phyloP scores from a whole-genome alignment of 2,329 filamentous ascomycete genomes.

The Diplocarpon rosae region DNA sequence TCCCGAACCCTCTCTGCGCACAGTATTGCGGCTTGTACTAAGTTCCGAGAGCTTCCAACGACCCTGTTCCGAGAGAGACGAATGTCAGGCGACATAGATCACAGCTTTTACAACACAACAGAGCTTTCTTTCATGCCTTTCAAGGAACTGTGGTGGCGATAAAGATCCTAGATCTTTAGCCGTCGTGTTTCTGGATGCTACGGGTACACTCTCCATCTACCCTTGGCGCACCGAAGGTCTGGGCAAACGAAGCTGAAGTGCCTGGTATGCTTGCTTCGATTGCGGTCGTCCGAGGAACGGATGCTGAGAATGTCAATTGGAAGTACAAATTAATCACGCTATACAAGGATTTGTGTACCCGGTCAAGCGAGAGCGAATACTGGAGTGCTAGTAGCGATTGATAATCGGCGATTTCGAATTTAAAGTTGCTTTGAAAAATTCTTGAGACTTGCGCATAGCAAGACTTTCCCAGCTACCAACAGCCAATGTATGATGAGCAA shows the following conservation, averaged over 20 bases:
- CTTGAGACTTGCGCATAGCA: too few relatives aligned
- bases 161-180: conserved; percentile 32
- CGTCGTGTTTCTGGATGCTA: conserved; percentile 32
- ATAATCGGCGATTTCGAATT: too few relatives aligned
- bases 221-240: too few relatives aligned
- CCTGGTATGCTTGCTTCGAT: too few relatives aligned
- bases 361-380: conserved; percentile 42
- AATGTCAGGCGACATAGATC: conserved; percentile 37
- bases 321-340: too few relatives aligned
- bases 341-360: conserved; percentile 39
- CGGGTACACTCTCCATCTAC: too few relatives aligned
- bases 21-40: conserved; percentile 34
- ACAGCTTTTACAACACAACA: conserved; percentile 30
- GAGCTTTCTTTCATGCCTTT: conserved; percentile 28
- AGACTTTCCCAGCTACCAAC: conserved; percentile 13
- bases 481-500: conserved; percentile 34
- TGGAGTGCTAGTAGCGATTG: conserved; percentile 28
- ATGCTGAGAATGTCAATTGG: too few relatives aligned
- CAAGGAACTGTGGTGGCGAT: conserved; percentile 36
- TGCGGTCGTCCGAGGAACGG: too few relatives aligned
- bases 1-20: conserved; percentile 33
- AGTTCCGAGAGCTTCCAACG: conserved; percentile 34
- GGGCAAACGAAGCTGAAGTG: too few relatives aligned
- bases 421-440: too few relatives aligned
- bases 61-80: conserved; percentile 37